Evolutionary conservation across 495 filamentous ascomycete species (phyloP).

Genomic region (Podospora conica): DNA sequence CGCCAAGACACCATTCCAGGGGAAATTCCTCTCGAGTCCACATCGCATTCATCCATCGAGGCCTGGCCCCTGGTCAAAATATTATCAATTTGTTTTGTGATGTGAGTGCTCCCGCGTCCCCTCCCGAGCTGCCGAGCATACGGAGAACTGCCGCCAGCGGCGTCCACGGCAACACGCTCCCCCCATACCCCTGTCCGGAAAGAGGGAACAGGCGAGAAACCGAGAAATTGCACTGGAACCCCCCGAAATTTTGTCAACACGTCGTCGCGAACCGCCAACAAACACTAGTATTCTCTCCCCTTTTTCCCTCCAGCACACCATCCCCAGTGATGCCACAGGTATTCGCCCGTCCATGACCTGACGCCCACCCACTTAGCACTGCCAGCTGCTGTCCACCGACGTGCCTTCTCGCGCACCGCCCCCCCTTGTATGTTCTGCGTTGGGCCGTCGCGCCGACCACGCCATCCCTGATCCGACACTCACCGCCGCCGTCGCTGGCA

Average conservation of each 20-base stretch:
- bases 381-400: background rate
- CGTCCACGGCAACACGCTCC: background rate
- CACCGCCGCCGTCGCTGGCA: background rate
- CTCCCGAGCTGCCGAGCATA: too few species aligned
- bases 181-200: slow-evolving; percentile 1
- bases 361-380: background rate
- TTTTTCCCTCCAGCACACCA: background rate
- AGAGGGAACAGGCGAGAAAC: slow-evolving; percentile 1
- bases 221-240: slow-evolving; percentile 4
- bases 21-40: background rate
- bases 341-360: background rate
- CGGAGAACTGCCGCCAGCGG: too few species aligned
- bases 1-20: background rate
- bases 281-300: background rate
- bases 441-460: background rate
- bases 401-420: background rate
- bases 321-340: background rate
- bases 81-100: too few species aligned
- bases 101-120: too few species aligned
- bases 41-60: background rate
- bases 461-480: background rate
- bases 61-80: background rate
- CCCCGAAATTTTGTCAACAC: slow-evolving; percentile 12
- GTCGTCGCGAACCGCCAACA: background rate
- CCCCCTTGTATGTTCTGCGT: background rate